Evolutionary conservation across 1,284 basidiomycete genomes (phyloP), one percentile per base, ranked within the genome.

Genomic region (Sphagnurus paluster): DNA sequence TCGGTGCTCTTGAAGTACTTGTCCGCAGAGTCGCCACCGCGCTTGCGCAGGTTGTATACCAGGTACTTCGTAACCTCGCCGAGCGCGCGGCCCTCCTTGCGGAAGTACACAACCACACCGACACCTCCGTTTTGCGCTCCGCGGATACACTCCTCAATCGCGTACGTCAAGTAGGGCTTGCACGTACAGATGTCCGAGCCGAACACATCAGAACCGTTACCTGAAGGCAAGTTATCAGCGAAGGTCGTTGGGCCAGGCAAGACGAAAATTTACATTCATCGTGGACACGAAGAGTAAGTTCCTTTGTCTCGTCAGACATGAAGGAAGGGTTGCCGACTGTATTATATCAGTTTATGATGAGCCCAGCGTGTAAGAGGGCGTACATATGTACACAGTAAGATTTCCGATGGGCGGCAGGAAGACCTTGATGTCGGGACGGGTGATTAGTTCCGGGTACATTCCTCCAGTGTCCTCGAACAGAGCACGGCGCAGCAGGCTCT

Each of bases 401-500:
- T 85, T 85, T 2, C 93, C 93, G 53, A 98, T 98, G 0, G 95
- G 96, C 0, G 96, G 95, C 0, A 98, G 76, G 77, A 98, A 98
- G 19, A 94, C 79, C 65, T 96, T 95, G 72, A 98, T 88, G 63
- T 97, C 93, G 1, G 92, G 93, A 11, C 95, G 84, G 8, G 95
- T 98, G 57, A 98, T 85, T 38, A 98, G 80, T 59, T 98, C 95
- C 2, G 94, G 94, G 66, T 97, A 96, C 87, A 95, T 95, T 60
- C 93, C 94, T 57, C 93, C 93, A 0, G 89, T 91, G 56, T 98
- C 94, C 64, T 98, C 95, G 57, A 98, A 98, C 24, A 98, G 74
- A 0, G 92, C 89, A 16, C 95, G 78, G 25, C 95, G 84, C 7
- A 98, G 79, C 1, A 92, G 69, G 8, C 75, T 80, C 66, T 98